Evolutionary conservation across 2,329 filamentous ascomycete genomes (phyloP).

Genomic region (Xylaria digitata): DNA sequence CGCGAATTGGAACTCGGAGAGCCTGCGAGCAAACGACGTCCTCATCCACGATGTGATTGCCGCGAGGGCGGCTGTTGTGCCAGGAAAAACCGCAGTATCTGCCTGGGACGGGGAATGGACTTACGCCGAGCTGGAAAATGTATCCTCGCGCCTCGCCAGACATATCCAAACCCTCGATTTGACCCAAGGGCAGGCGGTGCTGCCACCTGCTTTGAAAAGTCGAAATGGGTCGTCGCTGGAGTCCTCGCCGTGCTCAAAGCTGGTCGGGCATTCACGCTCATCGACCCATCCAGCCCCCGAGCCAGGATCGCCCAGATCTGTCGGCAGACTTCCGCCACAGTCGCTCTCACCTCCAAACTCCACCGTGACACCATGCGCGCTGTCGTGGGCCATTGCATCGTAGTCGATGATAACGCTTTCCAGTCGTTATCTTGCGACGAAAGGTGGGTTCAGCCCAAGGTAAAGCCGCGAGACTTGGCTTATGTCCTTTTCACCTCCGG

Average conservation of each 20-base stretch:
- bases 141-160: constrained; percentile 19
- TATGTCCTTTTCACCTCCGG: constrained; percentile 26
- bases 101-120: constrained; percentile 31
- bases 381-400: constrained; percentile 19
- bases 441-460: not conserved
- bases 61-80: constrained; percentile 1
- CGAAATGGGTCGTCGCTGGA: constrained; percentile 25
- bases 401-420: constrained; percentile 25
- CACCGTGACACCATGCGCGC: constrained; percentile 6
- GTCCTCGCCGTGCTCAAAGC: constrained; percentile 30
- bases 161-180: constrained; percentile 17
- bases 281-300: constrained; percentile 17
- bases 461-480: constrained; percentile 15
- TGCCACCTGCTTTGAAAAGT: constrained; percentile 31
- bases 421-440: constrained; percentile 14
- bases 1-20: constrained; percentile 19
- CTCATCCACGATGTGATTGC: constrained; percentile 22
- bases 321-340: constrained; percentile 25
- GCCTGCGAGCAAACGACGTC: not conserved
- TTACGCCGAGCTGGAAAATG: constrained; percentile 26
- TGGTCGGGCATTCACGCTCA: constrained; percentile 18
- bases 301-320: constrained; percentile 23
- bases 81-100: constrained; percentile 19
- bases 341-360: constrained; percentile 26
- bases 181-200: constrained; percentile 1